Percentiles rank a stretch among this genome's conserved stretches.
Evolutionary conservation across 1,284 basidiomycete species (phyloP).

Genomic region (Ustanciosporium gigantosporum): DNA sequence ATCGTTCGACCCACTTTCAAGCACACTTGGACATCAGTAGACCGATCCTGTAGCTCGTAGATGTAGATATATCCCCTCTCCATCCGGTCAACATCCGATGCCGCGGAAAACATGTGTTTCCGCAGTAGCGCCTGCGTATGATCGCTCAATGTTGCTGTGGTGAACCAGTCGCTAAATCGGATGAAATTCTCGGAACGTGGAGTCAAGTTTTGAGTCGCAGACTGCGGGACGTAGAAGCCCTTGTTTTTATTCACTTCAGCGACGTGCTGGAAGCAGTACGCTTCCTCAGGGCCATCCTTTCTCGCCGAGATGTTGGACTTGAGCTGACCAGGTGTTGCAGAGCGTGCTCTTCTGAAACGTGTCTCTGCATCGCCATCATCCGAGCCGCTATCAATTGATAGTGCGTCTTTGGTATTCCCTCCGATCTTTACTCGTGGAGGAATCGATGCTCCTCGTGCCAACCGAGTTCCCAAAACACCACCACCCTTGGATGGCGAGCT

Average conservation of each 20-base stretch:
- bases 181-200: constrained; percentile 4
- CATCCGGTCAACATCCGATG: constrained; percentile 7
- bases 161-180: constrained; percentile 8
- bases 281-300: constrained; percentile 11
- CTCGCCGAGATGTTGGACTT: background rate
- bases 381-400: constrained; percentile 7
- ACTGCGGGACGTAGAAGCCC: constrained; percentile 19
- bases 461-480: background rate
- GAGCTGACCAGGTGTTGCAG: background rate
- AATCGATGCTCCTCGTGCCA: constrained; percentile 2
- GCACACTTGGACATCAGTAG: constrained; percentile 12
- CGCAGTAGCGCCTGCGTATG: constrained; percentile 31
- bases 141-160: constrained; percentile 1
- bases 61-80: constrained; percentile 47
- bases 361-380: background rate
- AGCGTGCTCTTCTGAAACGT: background rate
- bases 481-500: background rate
- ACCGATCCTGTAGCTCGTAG: constrained; percentile 37
- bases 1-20: constrained; percentile 42
- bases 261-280: constrained; percentile 44
- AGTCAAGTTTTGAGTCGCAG: background rate
- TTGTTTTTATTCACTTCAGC: constrained; percentile 39
- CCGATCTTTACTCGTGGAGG: constrained; percentile 1
- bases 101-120: constrained; percentile 11
- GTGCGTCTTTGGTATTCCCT: background rate